Evolutionary conservation across 495 filamentous ascomycete genomes (phyloP).

Genomic region (Penicillium coffeae): DNA sequence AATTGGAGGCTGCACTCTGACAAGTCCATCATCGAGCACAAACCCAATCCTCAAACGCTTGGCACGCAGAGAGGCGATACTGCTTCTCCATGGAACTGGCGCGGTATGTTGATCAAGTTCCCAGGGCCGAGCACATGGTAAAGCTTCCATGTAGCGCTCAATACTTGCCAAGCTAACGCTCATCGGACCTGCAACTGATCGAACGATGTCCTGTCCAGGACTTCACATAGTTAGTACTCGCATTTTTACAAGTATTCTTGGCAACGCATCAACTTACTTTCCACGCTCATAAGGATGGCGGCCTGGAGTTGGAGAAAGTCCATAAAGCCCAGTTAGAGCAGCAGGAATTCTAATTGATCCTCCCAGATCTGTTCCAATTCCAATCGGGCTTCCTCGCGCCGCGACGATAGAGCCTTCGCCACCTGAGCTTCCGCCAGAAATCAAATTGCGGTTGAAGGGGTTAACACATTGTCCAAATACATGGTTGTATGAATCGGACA

Average conservation of each 20-base stretch:
- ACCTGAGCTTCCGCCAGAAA: constrained; percentile 60
- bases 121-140: constrained; percentile 24
- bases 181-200: constrained; percentile 31
- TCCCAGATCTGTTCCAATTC: constrained; percentile 67
- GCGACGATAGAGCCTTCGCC: constrained; percentile 65
- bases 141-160: constrained; percentile 30
- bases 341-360: constrained; percentile 66
- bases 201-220: constrained; percentile 29
- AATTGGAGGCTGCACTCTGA: constrained; percentile 55
- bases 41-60: constrained; percentile 47
- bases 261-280: constrained; percentile 20
- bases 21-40: constrained; percentile 51
- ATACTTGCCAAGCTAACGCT: constrained; percentile 20
- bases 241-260: no score
- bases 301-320: constrained; percentile 56
- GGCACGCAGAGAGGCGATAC: constrained; percentile 18
- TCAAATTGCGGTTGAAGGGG: constrained; percentile 50
- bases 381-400: constrained; percentile 54
- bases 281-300: constrained; percentile 51
- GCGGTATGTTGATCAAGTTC: constrained; percentile 33
- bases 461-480: constrained; percentile 51
- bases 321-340: constrained; percentile 60
- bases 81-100: constrained; percentile 42
- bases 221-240: no score
- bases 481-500: constrained; percentile 51